Percentiles rank a stretch among this genome's conserved stretches.
Conservation (phyloP, 2,329 filamentous ascomycete genomes). For the Penicillium sp. region DNA sequence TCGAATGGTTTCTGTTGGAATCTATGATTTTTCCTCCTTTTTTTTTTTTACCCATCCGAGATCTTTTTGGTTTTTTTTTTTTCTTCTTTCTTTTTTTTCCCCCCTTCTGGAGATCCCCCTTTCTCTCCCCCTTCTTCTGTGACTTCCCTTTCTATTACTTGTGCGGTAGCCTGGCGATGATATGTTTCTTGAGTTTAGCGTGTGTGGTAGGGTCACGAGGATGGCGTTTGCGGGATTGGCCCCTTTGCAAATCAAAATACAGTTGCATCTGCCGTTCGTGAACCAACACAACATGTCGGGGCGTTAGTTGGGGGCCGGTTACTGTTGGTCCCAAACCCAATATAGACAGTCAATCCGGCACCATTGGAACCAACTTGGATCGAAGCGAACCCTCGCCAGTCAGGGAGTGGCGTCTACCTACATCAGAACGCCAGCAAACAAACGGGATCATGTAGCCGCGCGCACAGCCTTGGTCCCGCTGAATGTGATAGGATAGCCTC, state of each 20-base stretch:
- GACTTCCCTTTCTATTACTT: not conserved
- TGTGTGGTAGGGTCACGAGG: constrained; percentile 9
- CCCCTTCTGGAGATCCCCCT: not conserved
- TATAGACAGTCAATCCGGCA: not conserved
- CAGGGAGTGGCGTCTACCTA: not conserved
- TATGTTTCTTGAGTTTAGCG: constrained; percentile 18
- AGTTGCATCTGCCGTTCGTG: not conserved
- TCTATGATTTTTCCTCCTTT: not conserved
- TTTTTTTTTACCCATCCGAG: too few relatives aligned
- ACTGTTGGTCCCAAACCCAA: too few relatives aligned
- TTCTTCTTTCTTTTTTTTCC: not conserved
- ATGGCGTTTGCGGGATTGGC: constrained; percentile 14
- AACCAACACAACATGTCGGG: not conserved
- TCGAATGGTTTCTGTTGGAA: not conserved
- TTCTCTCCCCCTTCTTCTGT: not conserved
- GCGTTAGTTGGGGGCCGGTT: too few relatives aligned
- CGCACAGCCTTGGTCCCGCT: not conserved
- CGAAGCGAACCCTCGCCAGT: not conserved
- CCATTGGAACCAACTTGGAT: not conserved
- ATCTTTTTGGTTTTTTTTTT: not conserved
- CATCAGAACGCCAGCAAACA: not conserved
- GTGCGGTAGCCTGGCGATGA: constrained; percentile 9
- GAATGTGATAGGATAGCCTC: constrained; percentile 1
- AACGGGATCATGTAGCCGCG: not conserved
- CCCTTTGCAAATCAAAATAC: not conserved